Percentiles rank a stretch among this genome's conserved stretches.
Evolutionary conservation across 495 filamentous ascomycete species (phyloP).

Genomic region (Astrocystis sublimbata): DNA sequence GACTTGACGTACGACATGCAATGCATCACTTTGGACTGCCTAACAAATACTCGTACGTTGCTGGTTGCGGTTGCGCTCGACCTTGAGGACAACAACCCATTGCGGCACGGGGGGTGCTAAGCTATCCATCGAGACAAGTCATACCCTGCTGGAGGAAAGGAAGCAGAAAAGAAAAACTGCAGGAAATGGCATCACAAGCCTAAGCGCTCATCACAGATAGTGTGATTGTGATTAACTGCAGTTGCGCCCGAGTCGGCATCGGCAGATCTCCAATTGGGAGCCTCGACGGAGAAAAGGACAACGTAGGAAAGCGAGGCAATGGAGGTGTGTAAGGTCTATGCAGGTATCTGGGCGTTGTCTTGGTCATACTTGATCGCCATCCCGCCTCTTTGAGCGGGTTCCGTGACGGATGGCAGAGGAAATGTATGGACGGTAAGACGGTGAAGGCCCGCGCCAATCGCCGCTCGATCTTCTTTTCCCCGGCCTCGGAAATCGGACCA

Average conservation of each 20-base stretch:
- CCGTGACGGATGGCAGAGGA: neutral
- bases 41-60: neutral
- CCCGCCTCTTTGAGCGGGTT: slow-evolving; percentile 16
- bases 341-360: slow-evolving; percentile 6
- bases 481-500: slow-evolving; percentile 14
- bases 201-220: slow-evolving; percentile 5
- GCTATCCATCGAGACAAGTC: neutral
- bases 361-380: neutral
- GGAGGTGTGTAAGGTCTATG: too few species aligned
- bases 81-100: neutral
- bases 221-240: slow-evolving; percentile 20
- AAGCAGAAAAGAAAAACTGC: neutral
- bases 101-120: neutral
- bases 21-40: slow-evolving; percentile 3
- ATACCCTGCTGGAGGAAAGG: neutral
- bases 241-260: slow-evolving; percentile 13
- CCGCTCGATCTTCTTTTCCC: neutral
- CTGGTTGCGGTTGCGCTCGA: slow-evolving; percentile 1
- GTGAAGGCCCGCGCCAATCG: slow-evolving; percentile 19
- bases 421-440: slow-evolving; percentile 19
- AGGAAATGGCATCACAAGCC: neutral
- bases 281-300: neutral
- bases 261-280: slow-evolving; percentile 19
- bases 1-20: neutral
- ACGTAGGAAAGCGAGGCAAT: neutral